Evolutionary conservation across 2,329 filamentous ascomycete genomes (phyloP).

Genomic region (Trichoderma sp.): DNA sequence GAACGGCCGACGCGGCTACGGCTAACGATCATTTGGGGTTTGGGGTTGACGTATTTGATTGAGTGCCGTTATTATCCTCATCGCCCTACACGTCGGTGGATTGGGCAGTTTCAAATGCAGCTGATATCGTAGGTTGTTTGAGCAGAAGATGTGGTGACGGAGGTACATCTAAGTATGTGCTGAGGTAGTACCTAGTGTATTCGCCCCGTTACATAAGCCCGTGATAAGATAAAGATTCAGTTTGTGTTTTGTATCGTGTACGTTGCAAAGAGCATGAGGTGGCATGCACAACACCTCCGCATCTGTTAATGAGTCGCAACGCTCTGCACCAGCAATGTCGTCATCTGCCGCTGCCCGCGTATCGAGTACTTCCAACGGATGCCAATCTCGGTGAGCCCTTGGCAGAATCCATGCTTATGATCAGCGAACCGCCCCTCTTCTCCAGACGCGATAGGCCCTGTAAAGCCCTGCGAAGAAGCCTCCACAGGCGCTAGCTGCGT

Average conservation of each 20-base stretch:
- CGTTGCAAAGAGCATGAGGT: neutral
- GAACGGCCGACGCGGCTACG: neutral
- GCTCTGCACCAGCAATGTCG: neutral
- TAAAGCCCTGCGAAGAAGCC: constrained; percentile 14
- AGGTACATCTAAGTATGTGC: neutral
- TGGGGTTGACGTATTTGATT: neutral
- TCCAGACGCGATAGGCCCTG: neutral
- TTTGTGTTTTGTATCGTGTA: neutral
- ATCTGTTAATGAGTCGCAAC: neutral
- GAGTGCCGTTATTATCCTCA: neutral
- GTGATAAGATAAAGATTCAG: neutral
- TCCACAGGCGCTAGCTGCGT: neutral
- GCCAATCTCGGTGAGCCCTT: constrained; percentile 17
- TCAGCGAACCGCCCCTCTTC: constrained; percentile 19
- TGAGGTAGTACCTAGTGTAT: neutral
- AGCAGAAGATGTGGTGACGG: neutral
- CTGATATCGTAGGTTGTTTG: neutral
- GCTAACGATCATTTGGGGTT: neutral
- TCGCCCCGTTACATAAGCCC: neutral
- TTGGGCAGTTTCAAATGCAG: neutral
- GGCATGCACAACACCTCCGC: neutral
- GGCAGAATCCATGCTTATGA: neutral
- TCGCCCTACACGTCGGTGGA: neutral
- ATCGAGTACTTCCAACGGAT: neutral
- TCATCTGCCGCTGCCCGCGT: neutral